Evolutionary conservation across 768 basidiomycete species (phyloP).

Genomic region (Tylopilus balloui): DNA sequence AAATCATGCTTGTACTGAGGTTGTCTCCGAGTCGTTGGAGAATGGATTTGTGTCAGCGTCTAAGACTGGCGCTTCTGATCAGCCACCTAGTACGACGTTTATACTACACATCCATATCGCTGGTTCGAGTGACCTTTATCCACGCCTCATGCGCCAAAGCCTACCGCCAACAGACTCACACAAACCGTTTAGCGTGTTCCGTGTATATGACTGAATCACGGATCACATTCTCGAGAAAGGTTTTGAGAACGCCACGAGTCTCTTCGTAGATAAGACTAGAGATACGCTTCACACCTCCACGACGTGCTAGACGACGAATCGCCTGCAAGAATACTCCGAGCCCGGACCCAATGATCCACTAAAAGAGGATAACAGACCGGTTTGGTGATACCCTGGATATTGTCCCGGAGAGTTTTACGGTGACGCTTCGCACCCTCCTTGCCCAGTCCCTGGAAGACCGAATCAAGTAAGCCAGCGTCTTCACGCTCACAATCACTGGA

Average conservation of each 20-base stretch:
- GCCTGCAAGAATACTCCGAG: neutral
- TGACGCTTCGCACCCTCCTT: neutral
- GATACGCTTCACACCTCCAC: neutral
- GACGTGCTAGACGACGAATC: neutral
- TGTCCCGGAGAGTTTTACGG: neutral
- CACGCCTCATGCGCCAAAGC: slow-evolving; percentile 57
- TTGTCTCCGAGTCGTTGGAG: too few relatives aligned
- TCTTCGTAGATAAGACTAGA: neutral
- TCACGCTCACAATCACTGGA: too few relatives aligned
- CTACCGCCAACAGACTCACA: slow-evolving; percentile 19
- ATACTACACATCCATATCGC: neutral
- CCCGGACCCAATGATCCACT: neutral
- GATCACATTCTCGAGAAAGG: neutral
- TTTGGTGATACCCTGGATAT: neutral
- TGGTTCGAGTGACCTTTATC: neutral
- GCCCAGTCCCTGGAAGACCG: neutral
- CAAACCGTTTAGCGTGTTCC: slow-evolving; percentile 72
- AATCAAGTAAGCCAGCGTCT: neutral
- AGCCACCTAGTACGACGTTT: neutral
- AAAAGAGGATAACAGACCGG: neutral
- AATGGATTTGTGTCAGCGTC: too few relatives aligned
- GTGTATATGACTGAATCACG: neutral
- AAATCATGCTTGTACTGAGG: slow-evolving; percentile 18
- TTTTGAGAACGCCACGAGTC: neutral
- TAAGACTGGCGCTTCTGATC: too few relatives aligned